These are phyloP conservation scores for Thecaphora thlaspeos DNA, from an alignment of 1,284 basidiomycete species.

Conservation along the genomic window DNA sequence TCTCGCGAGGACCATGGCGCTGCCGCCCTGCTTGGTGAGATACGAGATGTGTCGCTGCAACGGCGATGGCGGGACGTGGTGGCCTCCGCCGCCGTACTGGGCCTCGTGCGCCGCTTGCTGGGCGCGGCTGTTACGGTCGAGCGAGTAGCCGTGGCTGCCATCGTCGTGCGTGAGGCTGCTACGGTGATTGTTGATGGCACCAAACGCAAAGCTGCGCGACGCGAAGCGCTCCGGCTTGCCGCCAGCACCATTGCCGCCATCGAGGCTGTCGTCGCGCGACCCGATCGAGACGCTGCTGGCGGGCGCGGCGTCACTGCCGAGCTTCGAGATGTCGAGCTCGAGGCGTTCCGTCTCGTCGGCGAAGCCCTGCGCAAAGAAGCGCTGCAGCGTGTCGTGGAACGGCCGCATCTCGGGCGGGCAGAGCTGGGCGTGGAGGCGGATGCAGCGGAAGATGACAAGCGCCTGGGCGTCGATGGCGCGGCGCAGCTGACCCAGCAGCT, in stretches of 20 bases:
- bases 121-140: no score
- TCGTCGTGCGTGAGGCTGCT: conserved; percentile 5
- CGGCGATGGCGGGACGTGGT: no score
- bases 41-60: no score
- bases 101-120: no score
- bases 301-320: conserved; percentile 4
- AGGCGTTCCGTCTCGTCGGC: conserved; percentile 70
- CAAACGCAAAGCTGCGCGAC: background rate
- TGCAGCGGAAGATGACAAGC: conserved; percentile 75
- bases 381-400: conserved; percentile 86
- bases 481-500: conserved; percentile 71
- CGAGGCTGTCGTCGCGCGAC: conserved; percentile 7
- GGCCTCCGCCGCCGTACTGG: no score
- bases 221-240: background rate
- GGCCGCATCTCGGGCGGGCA: conserved; percentile 82
- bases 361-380: conserved; percentile 84
- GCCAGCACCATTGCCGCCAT: conserved; percentile 10
- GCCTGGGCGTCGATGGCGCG: conserved; percentile 72
- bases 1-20: no score
- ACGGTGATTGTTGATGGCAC: conserved; percentile 2
- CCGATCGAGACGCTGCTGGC: conserved; percentile 1
- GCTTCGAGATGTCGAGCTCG: conserved; percentile 29
- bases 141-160: no score
- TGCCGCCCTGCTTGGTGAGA: no score
- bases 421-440: conserved; percentile 76